Percentiles rank a stretch among this genome's conserved stretches.
phyloP scores from a whole-genome alignment of 805 yeast species.

The Wickerhamiella domercqiae region DNA sequence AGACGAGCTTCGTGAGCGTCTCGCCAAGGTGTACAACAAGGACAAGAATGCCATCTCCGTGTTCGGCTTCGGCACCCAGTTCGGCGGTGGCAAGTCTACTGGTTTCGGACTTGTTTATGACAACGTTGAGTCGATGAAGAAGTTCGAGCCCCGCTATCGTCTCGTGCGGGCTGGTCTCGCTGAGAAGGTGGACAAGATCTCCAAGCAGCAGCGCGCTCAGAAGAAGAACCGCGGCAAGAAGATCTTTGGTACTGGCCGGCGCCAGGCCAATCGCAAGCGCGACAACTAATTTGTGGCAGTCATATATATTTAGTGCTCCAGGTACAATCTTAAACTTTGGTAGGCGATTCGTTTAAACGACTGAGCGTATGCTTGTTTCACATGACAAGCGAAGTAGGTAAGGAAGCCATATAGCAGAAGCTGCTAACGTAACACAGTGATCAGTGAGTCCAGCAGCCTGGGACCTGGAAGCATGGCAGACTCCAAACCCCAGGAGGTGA shows the following conservation, averaged over 20 bases:
- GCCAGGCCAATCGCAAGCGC: conserved; percentile 56
- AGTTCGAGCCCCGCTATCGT: conserved; percentile 98
- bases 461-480: too few relatives aligned
- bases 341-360: too few relatives aligned
- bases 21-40: conserved; percentile 77
- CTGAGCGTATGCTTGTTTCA: too few relatives aligned
- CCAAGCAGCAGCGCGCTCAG: conserved; percentile 99
- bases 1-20: conserved; percentile 95
- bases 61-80: conserved; percentile 98
- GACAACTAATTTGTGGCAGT: conserved; percentile 1
- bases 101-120: conserved; percentile 99
- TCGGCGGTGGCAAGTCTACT: conserved; percentile 99
- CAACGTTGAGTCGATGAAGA: conserved; percentile 94
- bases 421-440: too few relatives aligned
- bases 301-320: too few relatives aligned
- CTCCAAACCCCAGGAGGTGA: too few relatives aligned
- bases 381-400: too few relatives aligned
- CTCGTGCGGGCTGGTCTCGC: conserved; percentile 98
- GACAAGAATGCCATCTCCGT: conserved; percentile 92
- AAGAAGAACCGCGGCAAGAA: conserved; percentile 99
- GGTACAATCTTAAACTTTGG: too few relatives aligned
- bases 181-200: conserved; percentile 87
- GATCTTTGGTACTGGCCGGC: conserved; percentile 95
- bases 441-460: too few relatives aligned
- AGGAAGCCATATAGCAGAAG: too few relatives aligned